phyloP scores from a whole-genome alignment of 1,139 yeast species.

The Saccharomyces hybrid region DNA sequence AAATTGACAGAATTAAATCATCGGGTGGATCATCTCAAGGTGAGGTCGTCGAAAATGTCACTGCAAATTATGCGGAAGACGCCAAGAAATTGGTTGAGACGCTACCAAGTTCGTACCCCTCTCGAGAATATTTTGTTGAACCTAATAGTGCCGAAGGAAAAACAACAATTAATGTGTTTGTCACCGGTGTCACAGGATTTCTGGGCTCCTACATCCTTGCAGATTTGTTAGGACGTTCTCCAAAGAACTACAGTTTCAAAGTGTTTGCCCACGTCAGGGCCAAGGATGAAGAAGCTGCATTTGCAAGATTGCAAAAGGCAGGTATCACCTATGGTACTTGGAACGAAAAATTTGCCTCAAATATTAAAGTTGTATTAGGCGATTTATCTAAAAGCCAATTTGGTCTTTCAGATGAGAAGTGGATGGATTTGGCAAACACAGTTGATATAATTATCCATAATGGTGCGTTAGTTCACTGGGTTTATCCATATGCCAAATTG shows the following conservation, averaged over 20 bases:
- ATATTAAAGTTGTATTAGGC: conserved; percentile 72
- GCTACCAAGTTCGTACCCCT: conserved; percentile 39
- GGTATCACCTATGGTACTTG: conserved; percentile 78
- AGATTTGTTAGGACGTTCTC: conserved; percentile 54
- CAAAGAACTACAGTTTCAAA: conserved; percentile 41
- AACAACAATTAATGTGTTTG: conserved; percentile 54
- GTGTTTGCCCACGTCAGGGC: conserved; percentile 93
- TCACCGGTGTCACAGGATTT: conserved; percentile 97
- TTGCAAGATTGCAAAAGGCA: conserved; percentile 69
- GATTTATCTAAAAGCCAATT: conserved; percentile 66
- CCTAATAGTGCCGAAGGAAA: conserved; percentile 33
- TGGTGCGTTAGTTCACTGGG: conserved; percentile 99
- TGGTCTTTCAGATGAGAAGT: conserved; percentile 54
- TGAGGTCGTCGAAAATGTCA: conserved; percentile 25
- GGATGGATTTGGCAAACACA: conserved; percentile 49
- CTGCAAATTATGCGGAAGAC: conserved; percentile 59
- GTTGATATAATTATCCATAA: conserved; percentile 88
- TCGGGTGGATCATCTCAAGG: conserved; percentile 14
- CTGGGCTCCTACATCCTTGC: conserved; percentile 81
- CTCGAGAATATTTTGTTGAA: conserved; percentile 27
- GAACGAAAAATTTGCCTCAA: conserved; percentile 53
- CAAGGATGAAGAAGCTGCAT: conserved; percentile 53
- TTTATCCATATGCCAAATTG: conserved; percentile 82
- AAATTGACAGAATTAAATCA: conserved; percentile 44
- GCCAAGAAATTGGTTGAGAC: conserved; percentile 51